Base-by-base conservation (phyloP, 805 yeast genomes). In the Kregervanrija fluxuum region DNA sequence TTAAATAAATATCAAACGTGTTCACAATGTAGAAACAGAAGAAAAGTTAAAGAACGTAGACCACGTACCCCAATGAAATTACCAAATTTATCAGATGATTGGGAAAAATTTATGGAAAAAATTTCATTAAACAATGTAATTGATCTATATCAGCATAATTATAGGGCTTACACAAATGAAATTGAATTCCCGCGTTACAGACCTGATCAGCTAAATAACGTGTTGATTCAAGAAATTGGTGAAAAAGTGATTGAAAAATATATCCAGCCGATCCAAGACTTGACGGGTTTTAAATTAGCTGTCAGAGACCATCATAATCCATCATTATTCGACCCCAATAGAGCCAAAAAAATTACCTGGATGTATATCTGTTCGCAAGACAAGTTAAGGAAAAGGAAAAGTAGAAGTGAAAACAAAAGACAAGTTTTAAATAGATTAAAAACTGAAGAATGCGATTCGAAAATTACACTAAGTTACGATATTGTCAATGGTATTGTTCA, bases 331-430 rank as follows among this genome's bases (percentile, higher is more conserved):
- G 62, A 60, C 37, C 46, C 53, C 4, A 57, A 65, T 34, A 66
- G 64, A 46, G 55, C 67, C 8, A 68, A 68, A 43, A 69, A 67
- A 48, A 60, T 69, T 34, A 59, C 71, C 1, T 70, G 72, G 61
- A 68, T 64, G 66, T 71, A 67, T 45, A 64, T 71, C 30, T 71
- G 75, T 46, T 67, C 73, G 2, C 75, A 71, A 43, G 75, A 71
- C 47, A 61, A 57, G 39, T 50, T 59, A n/a, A 61, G 69, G 17
- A 71, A 70, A 45, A 61, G 75, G 40, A 67, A 65, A 46, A 65
- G 73, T 10, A 54, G 74, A 44, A 65, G 73, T 36, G 65, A 60
- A 8, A 57, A 66, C 38, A 65, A 66, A 43, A 59, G 73, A 42
- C 61, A 54, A 31, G 62, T 68, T 14, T 49, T 60, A 8, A 70